Percentiles rank a stretch among this genome's conserved stretches.
Conservation (phyloP, 2,329 filamentous ascomycete species). For the Stagonosporopsis tanaceti region DNA sequence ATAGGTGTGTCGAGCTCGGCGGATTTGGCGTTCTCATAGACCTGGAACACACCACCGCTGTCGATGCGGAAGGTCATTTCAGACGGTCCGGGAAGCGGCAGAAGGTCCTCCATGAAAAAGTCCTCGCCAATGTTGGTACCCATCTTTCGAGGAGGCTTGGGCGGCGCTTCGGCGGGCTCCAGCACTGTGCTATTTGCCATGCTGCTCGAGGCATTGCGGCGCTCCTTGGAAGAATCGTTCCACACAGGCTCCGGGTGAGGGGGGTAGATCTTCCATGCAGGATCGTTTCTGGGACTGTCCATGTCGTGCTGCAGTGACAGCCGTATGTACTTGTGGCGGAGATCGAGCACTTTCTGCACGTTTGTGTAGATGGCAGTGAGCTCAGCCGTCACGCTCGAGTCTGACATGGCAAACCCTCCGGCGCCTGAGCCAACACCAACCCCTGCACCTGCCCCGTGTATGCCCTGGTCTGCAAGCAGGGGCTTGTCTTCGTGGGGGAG, state of each 20-base stretch:
- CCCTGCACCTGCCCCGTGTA: conserved; percentile 66
- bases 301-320: conserved; percentile 81
- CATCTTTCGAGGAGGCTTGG: conserved; percentile 74
- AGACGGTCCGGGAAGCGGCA: conserved; percentile 75
- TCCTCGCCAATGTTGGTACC: conserved; percentile 92
- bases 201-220: conserved; percentile 47
- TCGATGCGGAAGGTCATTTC: conserved; percentile 82
- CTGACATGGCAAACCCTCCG: conserved; percentile 73
- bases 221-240: conserved; percentile 66
- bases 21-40: conserved; percentile 76
- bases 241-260: conserved; percentile 91
- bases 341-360: conserved; percentile 86
- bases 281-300: conserved; percentile 88
- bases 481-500: conserved; percentile 66
- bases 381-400: conserved; percentile 83
- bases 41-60: conserved; percentile 86
- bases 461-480: conserved; percentile 61
- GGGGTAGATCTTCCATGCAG: conserved; percentile 88
- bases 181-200: conserved; percentile 50
- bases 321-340: conserved; percentile 86
- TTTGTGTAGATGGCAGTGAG: conserved; percentile 86
- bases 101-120: conserved; percentile 80
- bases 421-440: conserved; percentile 68
- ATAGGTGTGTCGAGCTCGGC: conserved; percentile 72
- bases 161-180: conserved; percentile 41